phyloP scores from a whole-genome alignment of 2,329 filamentous ascomycete species.

The Diaporthe sp. region DNA sequence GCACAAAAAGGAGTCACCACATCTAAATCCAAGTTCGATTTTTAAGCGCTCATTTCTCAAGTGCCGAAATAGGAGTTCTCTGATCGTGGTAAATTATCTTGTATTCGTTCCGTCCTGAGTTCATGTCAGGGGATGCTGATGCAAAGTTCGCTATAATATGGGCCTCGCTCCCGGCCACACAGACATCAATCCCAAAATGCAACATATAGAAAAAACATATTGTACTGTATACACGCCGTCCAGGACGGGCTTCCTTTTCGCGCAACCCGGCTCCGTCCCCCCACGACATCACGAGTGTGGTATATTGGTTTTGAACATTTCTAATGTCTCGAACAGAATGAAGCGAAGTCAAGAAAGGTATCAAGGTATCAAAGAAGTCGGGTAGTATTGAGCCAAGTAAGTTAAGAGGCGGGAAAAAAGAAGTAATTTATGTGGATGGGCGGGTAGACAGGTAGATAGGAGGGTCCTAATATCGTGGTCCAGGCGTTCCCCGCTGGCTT shows the following conservation, averaged over 20 bases:
- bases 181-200: constrained; percentile 24
- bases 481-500: constrained; percentile 37
- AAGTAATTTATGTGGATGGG: not conserved
- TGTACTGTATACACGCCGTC: constrained; percentile 35
- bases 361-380: constrained; percentile 39
- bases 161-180: constrained; percentile 3
- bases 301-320: constrained; percentile 16
- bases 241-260: not conserved
- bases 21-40: not conserved
- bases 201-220: constrained; percentile 12
- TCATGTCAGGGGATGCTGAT: not conserved
- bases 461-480: constrained; percentile 36
- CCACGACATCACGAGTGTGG: not conserved
- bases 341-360: constrained; percentile 36
- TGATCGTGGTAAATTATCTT: constrained; percentile 10
- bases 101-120: constrained; percentile 7
- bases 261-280: not conserved
- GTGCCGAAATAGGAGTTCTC: no score
- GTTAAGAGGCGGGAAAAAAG: not conserved
- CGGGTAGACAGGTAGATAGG: not conserved
- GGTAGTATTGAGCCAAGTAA: constrained; percentile 13
- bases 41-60: no score
- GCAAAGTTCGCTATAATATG: constrained; percentile 24
- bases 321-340: constrained; percentile 26
- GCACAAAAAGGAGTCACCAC: not conserved